These are phyloP conservation scores for Cymbopogon citratus DNA, from an alignment of 176 grass and related monocot genomes.

Conservation along the genomic window DNA sequence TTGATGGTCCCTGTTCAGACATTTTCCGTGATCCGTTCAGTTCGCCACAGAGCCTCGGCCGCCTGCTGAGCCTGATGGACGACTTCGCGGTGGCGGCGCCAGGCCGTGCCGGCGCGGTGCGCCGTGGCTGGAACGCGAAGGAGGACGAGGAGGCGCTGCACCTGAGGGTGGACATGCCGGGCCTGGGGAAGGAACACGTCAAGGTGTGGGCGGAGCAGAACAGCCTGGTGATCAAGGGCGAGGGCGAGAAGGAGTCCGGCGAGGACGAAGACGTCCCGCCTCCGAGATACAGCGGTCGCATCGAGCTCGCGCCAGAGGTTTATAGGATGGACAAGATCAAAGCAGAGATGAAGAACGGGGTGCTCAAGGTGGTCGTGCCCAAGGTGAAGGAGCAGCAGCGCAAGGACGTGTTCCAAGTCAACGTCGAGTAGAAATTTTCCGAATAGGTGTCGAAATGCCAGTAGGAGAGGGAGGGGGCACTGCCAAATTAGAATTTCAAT, in stretches of 20 bases:
- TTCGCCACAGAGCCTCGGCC: conserved; percentile 50
- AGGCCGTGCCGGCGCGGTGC: not conserved
- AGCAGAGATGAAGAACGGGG: conserved; percentile 95
- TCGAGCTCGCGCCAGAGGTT: conserved; percentile 56
- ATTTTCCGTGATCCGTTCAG: conserved; percentile 61
- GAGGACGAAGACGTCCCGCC: conserved; percentile 11
- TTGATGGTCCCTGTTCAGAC: conserved; percentile 22
- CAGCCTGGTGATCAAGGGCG: conserved; percentile 64
- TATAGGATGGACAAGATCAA: conserved; percentile 79
- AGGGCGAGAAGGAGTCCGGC: conserved; percentile 52
- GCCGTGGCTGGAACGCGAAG: conserved; percentile 57
- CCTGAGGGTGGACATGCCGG: conserved; percentile 77
- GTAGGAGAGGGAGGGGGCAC: not conserved
- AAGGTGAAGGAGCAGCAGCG: conserved; percentile 73
- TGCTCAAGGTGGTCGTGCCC: conserved; percentile 80
- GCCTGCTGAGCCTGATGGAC: conserved; percentile 72
- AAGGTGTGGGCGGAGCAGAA: conserved; percentile 68
- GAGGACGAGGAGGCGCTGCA: conserved; percentile 64
- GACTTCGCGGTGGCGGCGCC: conserved; percentile 16
- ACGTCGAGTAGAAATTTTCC: conserved; percentile 37
- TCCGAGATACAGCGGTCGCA: conserved; percentile 46
- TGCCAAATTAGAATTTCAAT: too few species aligned
- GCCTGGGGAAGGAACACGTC: conserved; percentile 68
- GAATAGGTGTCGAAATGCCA: not conserved
- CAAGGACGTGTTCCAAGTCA: conserved; percentile 69